Percentiles rank a stretch among this genome's conserved stretches.
Conservation (phyloP, 176 grass and related monocot genomes). For the Cocos nucifera region DNA sequence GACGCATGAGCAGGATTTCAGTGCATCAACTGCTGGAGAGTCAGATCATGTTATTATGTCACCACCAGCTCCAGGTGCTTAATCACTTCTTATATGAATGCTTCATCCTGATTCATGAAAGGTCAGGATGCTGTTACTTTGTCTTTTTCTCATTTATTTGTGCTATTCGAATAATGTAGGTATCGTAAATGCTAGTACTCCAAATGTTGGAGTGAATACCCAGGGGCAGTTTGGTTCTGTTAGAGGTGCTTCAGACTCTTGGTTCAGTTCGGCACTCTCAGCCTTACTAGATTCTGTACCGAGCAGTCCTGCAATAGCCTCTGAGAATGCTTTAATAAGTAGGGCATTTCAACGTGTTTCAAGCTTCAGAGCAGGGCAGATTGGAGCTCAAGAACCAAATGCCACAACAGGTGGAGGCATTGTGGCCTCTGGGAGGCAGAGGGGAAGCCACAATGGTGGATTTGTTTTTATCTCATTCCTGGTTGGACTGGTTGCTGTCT, state of each 20-base stretch:
- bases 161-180: slow-evolving; percentile 36
- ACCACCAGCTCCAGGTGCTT: slow-evolving; percentile 56
- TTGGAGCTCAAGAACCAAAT: slow-evolving; percentile 5
- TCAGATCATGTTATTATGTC: slow-evolving; percentile 32
- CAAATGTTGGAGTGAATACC: slow-evolving; percentile 8
- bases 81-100: slow-evolving; percentile 9
- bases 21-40: slow-evolving; percentile 20
- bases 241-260: slow-evolving; percentile 35
- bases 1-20: slow-evolving; percentile 35
- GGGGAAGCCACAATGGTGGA: slow-evolving; percentile 20
- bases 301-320: slow-evolving; percentile 70
- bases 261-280: slow-evolving; percentile 49
- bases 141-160: slow-evolving; percentile 12
- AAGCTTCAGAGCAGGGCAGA: slow-evolving; percentile 63
- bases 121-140: neutral
- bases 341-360: slow-evolving; percentile 68
- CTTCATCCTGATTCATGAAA: neutral
- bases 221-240: slow-evolving; percentile 15
- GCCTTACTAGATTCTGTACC: slow-evolving; percentile 66
- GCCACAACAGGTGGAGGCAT: slow-evolving; percentile 20
- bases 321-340: slow-evolving; percentile 54
- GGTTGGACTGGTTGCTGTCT: slow-evolving; percentile 48
- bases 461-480: slow-evolving; percentile 53
- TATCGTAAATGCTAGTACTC: slow-evolving; percentile 22
- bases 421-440: slow-evolving; percentile 23